These are phyloP conservation scores for Corymbia citriodora DNA, from an alignment of 441 rosid species.

Conservation along the genomic window DNA sequence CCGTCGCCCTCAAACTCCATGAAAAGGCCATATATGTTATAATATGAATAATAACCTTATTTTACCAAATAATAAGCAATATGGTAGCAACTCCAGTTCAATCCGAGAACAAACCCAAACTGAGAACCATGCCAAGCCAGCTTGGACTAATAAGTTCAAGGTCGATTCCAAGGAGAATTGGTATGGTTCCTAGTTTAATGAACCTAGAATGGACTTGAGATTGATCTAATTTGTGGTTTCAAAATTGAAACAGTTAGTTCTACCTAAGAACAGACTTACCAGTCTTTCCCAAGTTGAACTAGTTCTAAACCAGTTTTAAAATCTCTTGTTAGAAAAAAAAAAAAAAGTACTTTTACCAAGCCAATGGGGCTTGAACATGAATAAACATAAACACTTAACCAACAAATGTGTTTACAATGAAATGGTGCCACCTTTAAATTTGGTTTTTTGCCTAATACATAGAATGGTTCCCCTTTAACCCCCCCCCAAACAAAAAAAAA, in stretches of 20 bases:
- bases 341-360: background rate
- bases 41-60: background rate
- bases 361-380: background rate
- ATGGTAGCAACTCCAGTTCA: accelerated
- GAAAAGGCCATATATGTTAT: background rate
- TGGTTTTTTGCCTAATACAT: background rate
- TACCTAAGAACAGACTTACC: accelerated
- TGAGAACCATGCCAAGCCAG: accelerated
- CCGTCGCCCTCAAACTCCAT: background rate
- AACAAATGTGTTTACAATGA: background rate
- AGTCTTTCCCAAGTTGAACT: accelerated
- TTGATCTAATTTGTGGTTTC: background rate
- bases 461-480: background rate
- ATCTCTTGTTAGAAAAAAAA: background rate
- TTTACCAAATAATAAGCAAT: background rate
- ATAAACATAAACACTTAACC: background rate
- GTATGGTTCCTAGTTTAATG: accelerated
- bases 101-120: accelerated
- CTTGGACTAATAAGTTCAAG: accelerated
- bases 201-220: background rate
- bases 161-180: accelerated
- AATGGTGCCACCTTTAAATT: background rate
- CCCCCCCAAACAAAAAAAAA: no score
- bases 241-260: background rate
- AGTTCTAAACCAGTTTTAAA: background rate